Percentiles rank a stretch among this genome's conserved stretches.
phyloP scores from a whole-genome alignment of 164 flowering plant genomes.

The Berberis thunbergii region DNA sequence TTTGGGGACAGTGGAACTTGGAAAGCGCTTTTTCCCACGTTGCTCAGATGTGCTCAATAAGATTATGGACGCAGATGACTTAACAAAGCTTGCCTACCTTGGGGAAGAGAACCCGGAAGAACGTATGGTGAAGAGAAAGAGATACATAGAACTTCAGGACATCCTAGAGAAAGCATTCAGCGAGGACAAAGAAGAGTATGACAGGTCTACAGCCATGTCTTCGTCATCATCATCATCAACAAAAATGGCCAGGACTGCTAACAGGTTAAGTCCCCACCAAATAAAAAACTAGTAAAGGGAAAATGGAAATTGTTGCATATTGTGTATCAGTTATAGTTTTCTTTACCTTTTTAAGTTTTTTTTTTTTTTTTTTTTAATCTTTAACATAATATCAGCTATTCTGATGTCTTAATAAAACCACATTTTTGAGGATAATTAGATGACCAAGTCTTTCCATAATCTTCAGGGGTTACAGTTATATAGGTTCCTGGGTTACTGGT shows the following conservation, averaged over 20 bases:
- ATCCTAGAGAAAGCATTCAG: constrained; percentile 43
- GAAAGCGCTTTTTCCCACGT: constrained; percentile 78
- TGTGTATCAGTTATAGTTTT: too few species aligned
- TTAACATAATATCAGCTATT: too few species aligned
- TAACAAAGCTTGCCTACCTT: constrained; percentile 38
- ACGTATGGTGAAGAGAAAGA: constrained; percentile 35
- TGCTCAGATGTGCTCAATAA: constrained; percentile 68
- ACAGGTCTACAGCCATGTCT: constrained; percentile 29
- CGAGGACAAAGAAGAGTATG: constrained; percentile 56
- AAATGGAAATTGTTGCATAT: too few species aligned
- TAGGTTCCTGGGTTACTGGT: too few species aligned
- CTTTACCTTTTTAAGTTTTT: too few species aligned
- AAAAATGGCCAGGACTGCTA: constrained; percentile 15
- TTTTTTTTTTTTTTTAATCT: too few species aligned
- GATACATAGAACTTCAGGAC: constrained; percentile 63
- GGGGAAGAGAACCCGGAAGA: constrained; percentile 41
- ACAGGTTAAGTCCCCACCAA: constrained; percentile 8
- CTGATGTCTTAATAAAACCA: too few species aligned
- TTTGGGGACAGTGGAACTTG: constrained; percentile 61
- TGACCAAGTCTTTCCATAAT: too few species aligned
- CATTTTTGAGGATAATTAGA: too few species aligned
- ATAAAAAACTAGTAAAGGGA: not conserved
- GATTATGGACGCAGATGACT: constrained; percentile 68
- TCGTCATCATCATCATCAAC: constrained; percentile 35
- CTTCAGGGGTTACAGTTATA: too few species aligned